Evolutionary conservation across 1,284 basidiomycete genomes (phyloP).

Genomic region (Trametes versicolor): DNA sequence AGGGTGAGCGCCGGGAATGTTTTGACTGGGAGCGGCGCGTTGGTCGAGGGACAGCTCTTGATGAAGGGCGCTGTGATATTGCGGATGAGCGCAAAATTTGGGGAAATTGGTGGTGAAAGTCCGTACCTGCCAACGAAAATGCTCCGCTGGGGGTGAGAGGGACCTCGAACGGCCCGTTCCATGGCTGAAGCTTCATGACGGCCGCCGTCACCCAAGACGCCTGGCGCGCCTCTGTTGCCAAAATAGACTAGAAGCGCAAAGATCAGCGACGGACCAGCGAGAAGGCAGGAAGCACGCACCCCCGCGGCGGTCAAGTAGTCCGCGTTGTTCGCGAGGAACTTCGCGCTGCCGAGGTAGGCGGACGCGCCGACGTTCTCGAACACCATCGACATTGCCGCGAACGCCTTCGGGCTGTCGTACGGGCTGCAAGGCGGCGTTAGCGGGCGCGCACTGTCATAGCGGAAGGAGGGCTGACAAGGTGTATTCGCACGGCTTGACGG

Average conservation of each 20-base stretch:
- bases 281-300: conserved; percentile 28
- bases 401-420: conserved; percentile 55
- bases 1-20: conserved; percentile 51
- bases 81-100: neutral
- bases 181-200: conserved; percentile 56
- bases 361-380: conserved; percentile 66
- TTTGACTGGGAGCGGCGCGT: conserved; percentile 50
- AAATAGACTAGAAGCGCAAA: conserved; percentile 42
- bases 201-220: conserved; percentile 61
- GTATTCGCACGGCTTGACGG: conserved; percentile 66
- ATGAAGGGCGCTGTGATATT: conserved; percentile 50
- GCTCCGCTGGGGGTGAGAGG: conserved; percentile 61
- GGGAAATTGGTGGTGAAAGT: neutral
- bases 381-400: conserved; percentile 60
- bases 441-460: neutral
- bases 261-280: neutral
- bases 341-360: conserved; percentile 65
- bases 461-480: conserved; percentile 54
- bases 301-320: conserved; percentile 46
- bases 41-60: conserved; percentile 55
- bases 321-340: conserved; percentile 51
- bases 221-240: conserved; percentile 57
- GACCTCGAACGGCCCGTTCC: conserved; percentile 65
- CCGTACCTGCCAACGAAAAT: conserved; percentile 49
- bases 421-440: conserved; percentile 49